Evolutionary conservation across 73 alveolate species (phyloP), one percentile per base, ranked within the genome.

Genomic region (Blepharisma stoltei): DNA sequence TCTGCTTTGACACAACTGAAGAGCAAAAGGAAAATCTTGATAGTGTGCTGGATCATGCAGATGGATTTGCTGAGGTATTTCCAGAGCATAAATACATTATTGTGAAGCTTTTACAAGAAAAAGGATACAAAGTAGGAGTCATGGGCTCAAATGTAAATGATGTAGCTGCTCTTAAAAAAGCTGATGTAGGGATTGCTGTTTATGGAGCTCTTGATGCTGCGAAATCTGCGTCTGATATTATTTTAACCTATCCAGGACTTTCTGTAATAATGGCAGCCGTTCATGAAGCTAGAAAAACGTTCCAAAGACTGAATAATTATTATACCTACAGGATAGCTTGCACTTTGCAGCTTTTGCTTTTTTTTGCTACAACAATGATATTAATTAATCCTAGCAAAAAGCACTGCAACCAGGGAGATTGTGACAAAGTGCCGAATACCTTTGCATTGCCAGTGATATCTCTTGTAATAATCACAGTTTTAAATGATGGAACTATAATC

Each of bases 161-260:
- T 77, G 93, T 88, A 8, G 86, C 93, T 4, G 93, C 93, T 54
- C 54, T 86, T 37, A 81, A 84, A 41, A 77, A 76, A 77, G 73
- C 90, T 25, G 93, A 86, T 76, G 93, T 86, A 27, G 93, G 93
- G 45, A 76, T 86, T 75, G 88, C 93, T 8, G 86, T 81, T 85
- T 86, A 77, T 54, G 91, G 81, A 1, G 93, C 90, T 6, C 78
- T 88, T 20, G 93, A 86, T 76, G 82, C 86, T 2, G 93, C 93
- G 6, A 80, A 81, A 76, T 84, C 80, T n/a, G 91, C 93, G 41
- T 25, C 85, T 48, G 93, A 86, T 76, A 86, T 86, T 14, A 78
- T 86, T 14, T 65, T 18, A 14, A n/a, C 37, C 20, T 9, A 65
- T 2, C 60, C 14, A 21, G 76, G 76, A 21, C 54, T 65, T 9